Conservation (phyloP, 202 grass and related monocot genomes). For the Setaria italica region DNA sequence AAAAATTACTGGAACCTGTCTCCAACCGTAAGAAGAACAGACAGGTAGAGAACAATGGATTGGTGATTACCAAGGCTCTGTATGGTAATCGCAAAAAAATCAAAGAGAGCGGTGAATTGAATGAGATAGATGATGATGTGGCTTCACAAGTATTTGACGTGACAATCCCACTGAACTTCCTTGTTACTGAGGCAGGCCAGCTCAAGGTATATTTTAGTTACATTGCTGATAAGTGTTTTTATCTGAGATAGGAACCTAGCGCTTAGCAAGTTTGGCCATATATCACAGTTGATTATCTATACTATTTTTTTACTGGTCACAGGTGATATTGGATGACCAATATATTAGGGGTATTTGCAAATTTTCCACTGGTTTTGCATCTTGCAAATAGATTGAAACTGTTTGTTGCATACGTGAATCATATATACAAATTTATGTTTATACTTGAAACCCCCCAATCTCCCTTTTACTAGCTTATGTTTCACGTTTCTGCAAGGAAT, state of each 20-base stretch:
- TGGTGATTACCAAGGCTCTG: constrained; percentile 86
- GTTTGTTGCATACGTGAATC: background rate
- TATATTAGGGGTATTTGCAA: constrained; percentile 8
- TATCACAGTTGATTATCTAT: background rate
- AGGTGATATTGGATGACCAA: constrained; percentile 19
- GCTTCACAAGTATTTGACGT: constrained; percentile 92
- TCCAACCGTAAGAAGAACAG: constrained; percentile 90
- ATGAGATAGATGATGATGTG: constrained; percentile 69
- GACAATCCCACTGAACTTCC: constrained; percentile 87
- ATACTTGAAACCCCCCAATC: too few species aligned
- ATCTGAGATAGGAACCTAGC: constrained; percentile 21
- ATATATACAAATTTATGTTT: constrained; percentile 13
- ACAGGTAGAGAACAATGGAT: constrained; percentile 76
- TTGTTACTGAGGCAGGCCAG: constrained; percentile 79
- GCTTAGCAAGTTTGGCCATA: constrained; percentile 26
- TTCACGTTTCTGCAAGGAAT: constrained; percentile 31
- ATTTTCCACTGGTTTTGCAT: background rate
- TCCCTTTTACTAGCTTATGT: background rate
- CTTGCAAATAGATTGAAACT: constrained; percentile 8
- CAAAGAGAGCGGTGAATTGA: constrained; percentile 55
- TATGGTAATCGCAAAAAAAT: constrained; percentile 68
- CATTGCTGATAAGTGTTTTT: constrained; percentile 26
- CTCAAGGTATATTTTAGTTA: constrained; percentile 77
- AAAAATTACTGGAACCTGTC: constrained; percentile 82
- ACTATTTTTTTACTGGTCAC: constrained; percentile 6